Conservation (phyloP, 1,284 basidiomycete genomes). For the Trichosporon inkin region DNA sequence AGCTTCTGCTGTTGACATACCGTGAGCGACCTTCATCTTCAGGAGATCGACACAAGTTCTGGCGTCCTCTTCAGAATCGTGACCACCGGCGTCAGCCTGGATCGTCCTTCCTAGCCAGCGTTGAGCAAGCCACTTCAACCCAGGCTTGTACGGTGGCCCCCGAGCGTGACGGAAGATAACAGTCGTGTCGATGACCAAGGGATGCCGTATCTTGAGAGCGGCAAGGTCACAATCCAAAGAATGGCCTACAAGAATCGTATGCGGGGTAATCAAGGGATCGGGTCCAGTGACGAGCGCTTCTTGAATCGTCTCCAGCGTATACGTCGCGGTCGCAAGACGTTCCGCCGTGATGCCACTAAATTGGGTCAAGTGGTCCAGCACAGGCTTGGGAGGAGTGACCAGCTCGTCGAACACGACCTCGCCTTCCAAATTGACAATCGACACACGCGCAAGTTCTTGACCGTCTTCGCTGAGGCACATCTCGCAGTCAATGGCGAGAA, state of each 20-base stretch:
- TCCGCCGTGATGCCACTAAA: conserved; percentile 86
- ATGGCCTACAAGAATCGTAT: conserved; percentile 85
- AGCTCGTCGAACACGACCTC: conserved; percentile 76
- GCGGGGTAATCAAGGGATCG: conserved; percentile 55
- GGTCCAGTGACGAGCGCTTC: conserved; percentile 58
- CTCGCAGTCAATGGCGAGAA: conserved; percentile 74
- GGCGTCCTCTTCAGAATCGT: conserved; percentile 89
- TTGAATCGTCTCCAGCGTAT: conserved; percentile 72
- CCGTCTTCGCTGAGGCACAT: conserved; percentile 73
- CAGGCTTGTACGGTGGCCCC: conserved; percentile 82
- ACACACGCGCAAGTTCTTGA: conserved; percentile 78
- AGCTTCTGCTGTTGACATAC: conserved; percentile 41
- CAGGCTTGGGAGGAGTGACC: conserved; percentile 75
- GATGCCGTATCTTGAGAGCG: conserved; percentile 75
- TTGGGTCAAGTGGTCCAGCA: conserved; percentile 82
- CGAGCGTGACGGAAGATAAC: conserved; percentile 82
- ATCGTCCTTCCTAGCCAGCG: conserved; percentile 85
- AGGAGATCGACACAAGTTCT: conserved; percentile 76
- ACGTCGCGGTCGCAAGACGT: conserved; percentile 63
- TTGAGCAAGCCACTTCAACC: conserved; percentile 83
- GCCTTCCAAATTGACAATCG: conserved; percentile 69
- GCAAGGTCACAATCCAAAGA: conserved; percentile 86
- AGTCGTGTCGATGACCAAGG: conserved; percentile 82
- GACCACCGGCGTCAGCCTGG: conserved; percentile 68
- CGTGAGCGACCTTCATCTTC: conserved; percentile 70